These are phyloP conservation scores for Colletotrichum chrysophilum DNA, from an alignment of 2,329 filamentous ascomycete species.

Conservation along the genomic window DNA sequence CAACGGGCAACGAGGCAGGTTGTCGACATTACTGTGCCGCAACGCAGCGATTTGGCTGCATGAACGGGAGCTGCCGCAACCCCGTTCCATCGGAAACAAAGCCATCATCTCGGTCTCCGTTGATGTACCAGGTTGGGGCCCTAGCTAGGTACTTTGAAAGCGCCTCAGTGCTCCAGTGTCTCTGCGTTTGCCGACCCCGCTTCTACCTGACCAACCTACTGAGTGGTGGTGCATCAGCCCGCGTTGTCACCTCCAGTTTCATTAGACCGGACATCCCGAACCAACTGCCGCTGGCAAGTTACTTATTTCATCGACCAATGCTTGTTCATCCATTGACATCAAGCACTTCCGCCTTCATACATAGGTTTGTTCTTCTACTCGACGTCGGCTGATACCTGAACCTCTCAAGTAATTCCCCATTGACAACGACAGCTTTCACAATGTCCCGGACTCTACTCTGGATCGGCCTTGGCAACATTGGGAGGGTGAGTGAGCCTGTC, in stretches of 20 bases:
- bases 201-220: not conserved
- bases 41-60: not conserved
- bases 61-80: not conserved
- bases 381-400: not conserved
- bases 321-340: not conserved
- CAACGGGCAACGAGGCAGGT: not conserved
- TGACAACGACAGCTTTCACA: not conserved
- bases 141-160: not conserved
- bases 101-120: not conserved
- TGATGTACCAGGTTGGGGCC: not conserved
- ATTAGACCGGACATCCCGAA: not conserved
- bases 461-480: constrained; percentile 90
- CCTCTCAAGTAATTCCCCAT: not conserved
- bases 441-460: constrained; percentile 71
- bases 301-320: not conserved
- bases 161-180: not conserved
- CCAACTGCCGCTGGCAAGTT: not conserved
- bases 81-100: not conserved
- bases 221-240: not conserved
- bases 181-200: not conserved
- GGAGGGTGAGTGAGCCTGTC: constrained; percentile 69
- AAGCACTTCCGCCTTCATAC: not conserved
- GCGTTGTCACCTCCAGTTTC: not conserved
- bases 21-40: not conserved
- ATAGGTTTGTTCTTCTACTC: not conserved